Evolutionary conservation across 164 flowering plant species (phyloP).

Genomic region (Buxus sempervirens): DNA sequence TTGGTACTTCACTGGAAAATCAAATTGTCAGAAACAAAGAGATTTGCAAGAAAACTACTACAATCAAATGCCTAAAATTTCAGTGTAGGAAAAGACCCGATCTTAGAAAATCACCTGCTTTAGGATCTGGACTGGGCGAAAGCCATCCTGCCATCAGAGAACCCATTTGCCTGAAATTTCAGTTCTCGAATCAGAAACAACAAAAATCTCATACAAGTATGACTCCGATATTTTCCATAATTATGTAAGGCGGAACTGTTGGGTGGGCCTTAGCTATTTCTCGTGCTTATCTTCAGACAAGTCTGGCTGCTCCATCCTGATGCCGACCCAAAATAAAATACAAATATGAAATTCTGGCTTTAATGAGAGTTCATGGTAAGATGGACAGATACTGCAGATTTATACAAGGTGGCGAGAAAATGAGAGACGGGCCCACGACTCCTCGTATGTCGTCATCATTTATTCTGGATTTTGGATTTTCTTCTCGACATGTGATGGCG

Average conservation of each 20-base stretch:
- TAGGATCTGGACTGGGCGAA: neutral
- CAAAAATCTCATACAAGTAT: neutral
- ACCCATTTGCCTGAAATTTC: neutral
- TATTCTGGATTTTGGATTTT: too few species aligned
- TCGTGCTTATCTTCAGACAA: neutral
- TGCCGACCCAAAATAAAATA: too few species aligned
- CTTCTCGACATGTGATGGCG: too few species aligned
- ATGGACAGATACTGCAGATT: too few species aligned
- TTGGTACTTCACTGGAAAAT: constrained; percentile 37
- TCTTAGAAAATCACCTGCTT: neutral
- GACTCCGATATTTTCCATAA: neutral
- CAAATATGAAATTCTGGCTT: too few species aligned
- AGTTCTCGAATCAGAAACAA: neutral
- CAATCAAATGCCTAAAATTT: too few species aligned
- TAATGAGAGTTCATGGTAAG: too few species aligned
- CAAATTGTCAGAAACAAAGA: neutral
- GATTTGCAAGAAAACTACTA: neutral
- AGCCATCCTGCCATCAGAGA: neutral
- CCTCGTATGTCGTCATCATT: too few species aligned
- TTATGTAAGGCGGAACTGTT: neutral
- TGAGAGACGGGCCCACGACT: too few species aligned
- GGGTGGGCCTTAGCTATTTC: neutral
- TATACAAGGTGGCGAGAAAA: too few species aligned
- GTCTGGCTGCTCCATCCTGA: too few species aligned
- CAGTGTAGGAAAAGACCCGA: neutral